These are phyloP conservation scores for Helianthus annuus DNA, from an alignment of 129 eudicot genomes.

Conservation along the genomic window DNA sequence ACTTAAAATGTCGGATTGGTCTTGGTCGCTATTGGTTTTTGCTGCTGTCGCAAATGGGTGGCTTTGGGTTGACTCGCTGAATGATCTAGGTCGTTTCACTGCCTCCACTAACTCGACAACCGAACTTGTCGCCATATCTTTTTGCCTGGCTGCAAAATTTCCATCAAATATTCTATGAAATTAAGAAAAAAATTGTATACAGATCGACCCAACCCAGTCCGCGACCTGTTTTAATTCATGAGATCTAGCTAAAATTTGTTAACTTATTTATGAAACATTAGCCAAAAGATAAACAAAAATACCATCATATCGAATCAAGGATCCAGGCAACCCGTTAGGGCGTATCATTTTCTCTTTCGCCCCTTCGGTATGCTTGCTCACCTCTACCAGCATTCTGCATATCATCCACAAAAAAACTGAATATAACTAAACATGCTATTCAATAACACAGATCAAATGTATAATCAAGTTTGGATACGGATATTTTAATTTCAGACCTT, in stretches of 20 bases:
- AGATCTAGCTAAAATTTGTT: background rate
- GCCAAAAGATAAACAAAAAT: conserved; percentile 7
- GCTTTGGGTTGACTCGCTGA: conserved; percentile 78
- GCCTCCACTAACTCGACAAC: conserved; percentile 83
- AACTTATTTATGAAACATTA: background rate
- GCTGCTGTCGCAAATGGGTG: conserved; percentile 35
- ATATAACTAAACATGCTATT: background rate
- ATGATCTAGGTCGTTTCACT: conserved; percentile 74
- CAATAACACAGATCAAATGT: background rate
- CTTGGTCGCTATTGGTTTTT: conserved; percentile 8
- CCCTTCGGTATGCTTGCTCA: conserved; percentile 97
- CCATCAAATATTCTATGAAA: background rate
- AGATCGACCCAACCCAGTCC: background rate
- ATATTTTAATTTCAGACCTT: too few relatives aligned
- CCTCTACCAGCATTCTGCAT: conserved; percentile 95
- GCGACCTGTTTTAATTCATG: background rate
- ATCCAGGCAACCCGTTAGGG: conserved; percentile 93
- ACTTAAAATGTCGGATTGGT: conserved; percentile 20
- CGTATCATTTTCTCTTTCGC: conserved; percentile 68
- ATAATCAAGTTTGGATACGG: background rate
- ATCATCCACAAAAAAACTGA: background rate
- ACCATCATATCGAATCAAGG: conserved; percentile 97
- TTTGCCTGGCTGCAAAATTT: conserved; percentile 73
- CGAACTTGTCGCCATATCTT: conserved; percentile 72
- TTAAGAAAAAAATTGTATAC: background rate